Base-by-base conservation (phyloP, 495 filamentous ascomycete species). In the Penicillium bialowiezense region DNA sequence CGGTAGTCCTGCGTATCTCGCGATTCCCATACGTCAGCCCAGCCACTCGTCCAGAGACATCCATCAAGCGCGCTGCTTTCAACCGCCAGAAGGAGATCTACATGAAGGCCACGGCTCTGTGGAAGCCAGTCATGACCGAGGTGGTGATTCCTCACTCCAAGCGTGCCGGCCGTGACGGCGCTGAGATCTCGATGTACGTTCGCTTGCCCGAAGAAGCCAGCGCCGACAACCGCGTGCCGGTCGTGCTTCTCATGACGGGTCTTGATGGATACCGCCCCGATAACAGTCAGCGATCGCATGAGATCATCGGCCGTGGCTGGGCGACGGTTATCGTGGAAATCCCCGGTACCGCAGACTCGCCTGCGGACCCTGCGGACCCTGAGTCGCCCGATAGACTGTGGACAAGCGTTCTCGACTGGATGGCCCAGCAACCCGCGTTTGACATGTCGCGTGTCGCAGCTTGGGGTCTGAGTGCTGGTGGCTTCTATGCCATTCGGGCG, bases 211-310 rank as follows among this genome's bases (percentile, higher is more conserved):
- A 62, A 14, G 52, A 55, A 33, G 75, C 72, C 1, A 52, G 64
- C 2, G 50, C 54, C 0, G 44, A 55, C 5, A 70, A 73, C 18
- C 76, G 70, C 3, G 71, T 71, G 2, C 85, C 88, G 0, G 70
- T 77, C 3, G 79, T 92, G 3, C 66, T 92, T 15, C 74, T 90
- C 26, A 77, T 90, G 69, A 89, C 84, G 0, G 88, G 88, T 0
- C 72, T 92, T 12, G 88, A 92, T 55, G 88, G 88, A 8, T 90
- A 92, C 58, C 69, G 88, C 12, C 85, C 87, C 0, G 88, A 92
- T 57, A 88, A 90, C 61, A 86, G 83, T n/a, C 73, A 79, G 32
- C 82, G 87, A 29, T 82, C 77, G 44, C 76, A 87, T 29, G 83
- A 87, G 64, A 88, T 84, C 53, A 58, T 81, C 9, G 64, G 70